Evolutionary conservation across 2,329 filamentous ascomycete species (phyloP), one percentile per base, ranked within the genome.

Genomic region (Alternaria brassicicola): DNA sequence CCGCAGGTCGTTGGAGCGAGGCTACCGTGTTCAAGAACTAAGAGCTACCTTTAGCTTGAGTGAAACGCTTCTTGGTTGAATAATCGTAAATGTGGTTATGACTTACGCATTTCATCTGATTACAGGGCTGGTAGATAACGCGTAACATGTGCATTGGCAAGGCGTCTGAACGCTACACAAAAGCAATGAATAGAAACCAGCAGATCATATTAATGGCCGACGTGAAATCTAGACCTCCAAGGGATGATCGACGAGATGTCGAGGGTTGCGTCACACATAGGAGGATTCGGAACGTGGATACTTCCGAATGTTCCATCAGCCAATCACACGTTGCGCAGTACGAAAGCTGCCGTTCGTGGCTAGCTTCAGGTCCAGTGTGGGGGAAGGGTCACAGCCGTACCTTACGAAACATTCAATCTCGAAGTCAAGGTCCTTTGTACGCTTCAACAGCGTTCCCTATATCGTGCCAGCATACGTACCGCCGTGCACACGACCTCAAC

Each of bases 1-100:
- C 78, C 12, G 65, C 68, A 26, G 68, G 72, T 64, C 71, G 69
- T 47, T 82, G 79, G 78, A 70, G 70, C 19, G 68, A 78, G 41
- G 78, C 78, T 25, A 73, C 68, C 19, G 65, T 73, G 1, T 79
- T 80, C 52, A 66, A 68, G 45, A 64, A 68, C 30, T 47, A 47
- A 47, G 43, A 33, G 15, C 9, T 3, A 23, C 13, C 8, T 2
- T 35, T 35, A 10, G 21, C 12, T 47, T 19, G 13, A 21, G 31
- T 33, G 43, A 30, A 47, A 47, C 19, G 13, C 43, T 38, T 25
- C 21, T 28, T 26, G 30, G 36, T 39, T 28, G 33, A 30, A 41
- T 15, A 2, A 17, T 26, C 15, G 17, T 42, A 38, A 35, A 55
- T 43, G 39, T 45, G 31, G 31, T 31, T 17, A 53, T 53, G 35